phyloP scores from a whole-genome alignment of 2,329 filamentous ascomycete species.

The Parastagonospora nodorum region DNA sequence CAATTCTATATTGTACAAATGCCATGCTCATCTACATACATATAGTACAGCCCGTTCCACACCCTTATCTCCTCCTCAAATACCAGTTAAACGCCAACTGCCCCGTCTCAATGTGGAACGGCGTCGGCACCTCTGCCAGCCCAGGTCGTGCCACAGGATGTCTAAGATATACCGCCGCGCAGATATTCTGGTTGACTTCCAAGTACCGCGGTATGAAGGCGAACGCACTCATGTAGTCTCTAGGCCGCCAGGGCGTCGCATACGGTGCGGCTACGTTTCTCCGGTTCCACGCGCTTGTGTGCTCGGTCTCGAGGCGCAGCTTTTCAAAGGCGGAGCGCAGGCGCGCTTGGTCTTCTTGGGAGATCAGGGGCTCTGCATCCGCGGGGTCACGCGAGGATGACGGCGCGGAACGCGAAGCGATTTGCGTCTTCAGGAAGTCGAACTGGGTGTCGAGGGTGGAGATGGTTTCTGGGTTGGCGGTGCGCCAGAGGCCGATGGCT shows the following conservation, averaged over 20 bases:
- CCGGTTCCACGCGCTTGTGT: conserved; percentile 63
- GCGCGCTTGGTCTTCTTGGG: conserved; percentile 61
- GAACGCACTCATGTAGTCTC: conserved; percentile 87
- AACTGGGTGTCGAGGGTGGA: conserved; percentile 53
- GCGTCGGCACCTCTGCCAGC: conserved; percentile 74
- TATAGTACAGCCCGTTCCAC: conserved; percentile 1
- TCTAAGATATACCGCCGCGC: conserved; percentile 89
- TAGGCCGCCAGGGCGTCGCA: conserved; percentile 85
- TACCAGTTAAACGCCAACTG: conserved; percentile 96
- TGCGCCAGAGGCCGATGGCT: conserved; percentile 62
- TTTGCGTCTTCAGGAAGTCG: conserved; percentile 49
- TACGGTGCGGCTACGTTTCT: conserved; percentile 69
- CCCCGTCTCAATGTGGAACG: conserved; percentile 71
- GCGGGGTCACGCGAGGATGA: not conserved
- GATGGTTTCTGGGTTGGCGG: conserved; percentile 50
- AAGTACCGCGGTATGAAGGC: conserved; percentile 94
- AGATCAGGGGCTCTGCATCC: conserved; percentile 27
- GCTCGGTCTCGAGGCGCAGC: conserved; percentile 74
- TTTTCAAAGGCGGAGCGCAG: conserved; percentile 64
- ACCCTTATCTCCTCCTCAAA: conserved; percentile 71
- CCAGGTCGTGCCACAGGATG: conserved; percentile 90
- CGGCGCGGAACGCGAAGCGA: conserved; percentile 15
- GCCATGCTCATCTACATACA: not conserved
- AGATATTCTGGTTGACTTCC: conserved; percentile 97
- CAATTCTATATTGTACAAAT: conserved; percentile 11